phyloP scores from a whole-genome alignment of 306 rosid species.

The Datisca glomerata region DNA sequence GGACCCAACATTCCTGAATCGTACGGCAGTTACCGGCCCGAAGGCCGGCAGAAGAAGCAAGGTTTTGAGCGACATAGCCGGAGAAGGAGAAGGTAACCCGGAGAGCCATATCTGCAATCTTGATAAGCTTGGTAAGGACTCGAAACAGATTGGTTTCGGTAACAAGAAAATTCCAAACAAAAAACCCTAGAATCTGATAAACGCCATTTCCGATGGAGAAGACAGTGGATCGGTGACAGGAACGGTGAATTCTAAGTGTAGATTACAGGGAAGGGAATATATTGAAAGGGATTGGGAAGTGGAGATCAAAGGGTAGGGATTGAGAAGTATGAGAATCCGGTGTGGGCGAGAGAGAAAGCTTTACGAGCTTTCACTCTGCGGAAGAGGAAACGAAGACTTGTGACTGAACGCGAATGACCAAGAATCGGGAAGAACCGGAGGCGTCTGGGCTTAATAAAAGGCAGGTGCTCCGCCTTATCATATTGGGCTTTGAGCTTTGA shows the following conservation, averaged over 20 bases:
- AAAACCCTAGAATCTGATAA: constrained; percentile 28
- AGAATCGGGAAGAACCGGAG: neutral
- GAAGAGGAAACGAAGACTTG: neutral
- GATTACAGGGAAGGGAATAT: constrained; percentile 19
- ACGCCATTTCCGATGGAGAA: constrained; percentile 24
- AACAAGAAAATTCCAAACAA: constrained; percentile 7
- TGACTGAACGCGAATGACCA: neutral
- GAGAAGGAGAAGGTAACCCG: constrained; percentile 66
- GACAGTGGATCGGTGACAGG: constrained; percentile 15
- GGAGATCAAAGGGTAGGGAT: neutral
- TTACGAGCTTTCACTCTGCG: neutral
- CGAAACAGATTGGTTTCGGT: constrained; percentile 31
- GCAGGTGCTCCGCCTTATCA: too few species aligned
- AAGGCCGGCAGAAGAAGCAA: constrained; percentile 52
- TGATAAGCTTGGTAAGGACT: constrained; percentile 14
- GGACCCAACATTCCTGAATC: constrained; percentile 55
- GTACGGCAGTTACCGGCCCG: constrained; percentile 42
- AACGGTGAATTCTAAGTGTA: constrained; percentile 23
- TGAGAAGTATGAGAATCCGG: too few species aligned
- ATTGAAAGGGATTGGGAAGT: neutral
- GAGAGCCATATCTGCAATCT: constrained; percentile 49
- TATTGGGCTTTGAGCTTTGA: too few species aligned
- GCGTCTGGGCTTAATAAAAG: neutral
- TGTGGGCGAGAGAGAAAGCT: neutral
- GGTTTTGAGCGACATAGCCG: constrained; percentile 71